Conservation (phyloP, 371 early-diverging fungal species). For the Mucor piriformis region DNA sequence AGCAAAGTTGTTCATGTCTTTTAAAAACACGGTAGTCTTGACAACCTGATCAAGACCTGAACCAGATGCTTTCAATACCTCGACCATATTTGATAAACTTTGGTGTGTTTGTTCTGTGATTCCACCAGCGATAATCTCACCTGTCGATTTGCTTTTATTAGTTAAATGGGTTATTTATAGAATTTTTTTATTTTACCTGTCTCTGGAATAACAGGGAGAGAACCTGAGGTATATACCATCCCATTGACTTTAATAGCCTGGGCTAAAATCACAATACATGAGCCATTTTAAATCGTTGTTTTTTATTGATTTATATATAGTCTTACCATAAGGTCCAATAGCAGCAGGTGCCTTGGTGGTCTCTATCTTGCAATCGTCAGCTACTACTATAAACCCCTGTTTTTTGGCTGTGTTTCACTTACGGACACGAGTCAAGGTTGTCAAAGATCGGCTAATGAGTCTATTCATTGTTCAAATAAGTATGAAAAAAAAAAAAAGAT, state of each 20-base stretch:
- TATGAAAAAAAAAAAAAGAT: not conserved
- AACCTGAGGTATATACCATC: slow-evolving; percentile 84
- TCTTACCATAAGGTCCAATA: slow-evolving; percentile 87
- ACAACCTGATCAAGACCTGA: slow-evolving; percentile 78
- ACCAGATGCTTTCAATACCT: slow-evolving; percentile 77
- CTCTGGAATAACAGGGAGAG: slow-evolving; percentile 71
- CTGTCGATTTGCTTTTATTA: slow-evolving; percentile 16
- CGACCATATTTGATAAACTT: slow-evolving; percentile 75
- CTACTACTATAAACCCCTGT: not conserved
- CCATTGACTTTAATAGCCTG: slow-evolving; percentile 88
- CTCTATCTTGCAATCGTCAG: slow-evolving; percentile 40
- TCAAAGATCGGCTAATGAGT: slow-evolving; percentile 25
- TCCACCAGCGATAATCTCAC: slow-evolving; percentile 65
- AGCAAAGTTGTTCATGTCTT: slow-evolving; percentile 87
- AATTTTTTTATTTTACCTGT: slow-evolving; percentile 31
- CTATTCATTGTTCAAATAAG: not conserved
- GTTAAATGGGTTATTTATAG: not conserved
- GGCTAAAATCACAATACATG: too few species aligned
- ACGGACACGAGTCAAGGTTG: slow-evolving; percentile 43
- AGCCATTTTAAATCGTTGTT: too few species aligned
- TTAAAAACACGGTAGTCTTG: slow-evolving; percentile 93
- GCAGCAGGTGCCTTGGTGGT: slow-evolving; percentile 73
- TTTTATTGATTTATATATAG: not conserved
- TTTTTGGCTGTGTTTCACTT: slow-evolving; percentile 14
- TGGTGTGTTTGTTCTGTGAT: slow-evolving; percentile 78